These are phyloP conservation scores for Fonsecaea monophora DNA, from an alignment of 2,329 filamentous ascomycete genomes.

Conservation along the genomic window DNA sequence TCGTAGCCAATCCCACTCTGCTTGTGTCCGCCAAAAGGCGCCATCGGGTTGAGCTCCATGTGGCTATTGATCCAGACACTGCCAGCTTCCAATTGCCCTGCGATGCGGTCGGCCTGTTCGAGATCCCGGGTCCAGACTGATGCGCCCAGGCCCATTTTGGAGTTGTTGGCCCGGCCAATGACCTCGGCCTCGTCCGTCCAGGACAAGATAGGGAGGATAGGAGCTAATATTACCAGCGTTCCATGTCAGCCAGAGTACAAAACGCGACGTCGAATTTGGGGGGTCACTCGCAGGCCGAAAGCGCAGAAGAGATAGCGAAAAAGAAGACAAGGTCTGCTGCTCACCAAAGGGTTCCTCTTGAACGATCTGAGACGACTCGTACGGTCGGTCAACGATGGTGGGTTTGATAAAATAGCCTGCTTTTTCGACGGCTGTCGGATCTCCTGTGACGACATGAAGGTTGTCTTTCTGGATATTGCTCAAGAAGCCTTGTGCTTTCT, in stretches of 20 bases:
- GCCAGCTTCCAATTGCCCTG: slow-evolving; percentile 61
- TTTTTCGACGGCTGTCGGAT: neutral
- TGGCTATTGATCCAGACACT: slow-evolving; percentile 49
- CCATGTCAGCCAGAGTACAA: no score
- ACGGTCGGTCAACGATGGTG: neutral
- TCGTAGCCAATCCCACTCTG: neutral
- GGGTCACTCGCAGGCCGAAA: no score
- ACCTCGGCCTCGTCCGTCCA: slow-evolving; percentile 69
- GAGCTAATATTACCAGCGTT: neutral
- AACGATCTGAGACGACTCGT: neutral
- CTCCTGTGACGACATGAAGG: neutral
- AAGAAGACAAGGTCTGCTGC: neutral
- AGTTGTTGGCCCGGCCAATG: slow-evolving; percentile 60
- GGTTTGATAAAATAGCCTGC: slow-evolving; percentile 3
- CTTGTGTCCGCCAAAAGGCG: slow-evolving; percentile 3
- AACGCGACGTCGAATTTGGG: no score
- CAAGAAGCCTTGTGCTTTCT: neutral
- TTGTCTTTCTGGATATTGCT: neutral
- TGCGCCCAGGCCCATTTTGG: slow-evolving; percentile 61
- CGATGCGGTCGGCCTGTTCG: slow-evolving; percentile 58
- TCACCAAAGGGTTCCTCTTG: slow-evolving; percentile 4
- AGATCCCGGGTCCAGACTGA: slow-evolving; percentile 65
- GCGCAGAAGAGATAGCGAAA: no score
- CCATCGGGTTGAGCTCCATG: slow-evolving; percentile 16
- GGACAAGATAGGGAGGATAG: slow-evolving; percentile 55